Evolutionary conservation across 192 early-diverging fungal species (phyloP), one percentile per base, ranked within the genome.

Genomic region (Gonapodya sp.): DNA sequence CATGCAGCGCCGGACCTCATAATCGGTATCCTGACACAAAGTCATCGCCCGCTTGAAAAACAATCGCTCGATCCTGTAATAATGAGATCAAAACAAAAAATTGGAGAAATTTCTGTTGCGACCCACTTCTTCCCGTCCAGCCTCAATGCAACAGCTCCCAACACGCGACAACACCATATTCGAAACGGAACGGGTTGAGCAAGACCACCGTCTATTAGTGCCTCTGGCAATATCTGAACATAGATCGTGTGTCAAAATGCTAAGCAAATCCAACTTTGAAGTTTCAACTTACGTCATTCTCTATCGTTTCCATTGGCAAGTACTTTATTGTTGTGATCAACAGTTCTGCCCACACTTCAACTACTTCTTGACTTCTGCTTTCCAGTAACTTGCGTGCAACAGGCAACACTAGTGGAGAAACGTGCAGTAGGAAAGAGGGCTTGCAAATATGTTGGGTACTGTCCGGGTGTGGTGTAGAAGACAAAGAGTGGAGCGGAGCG

Each of bases 11-110:
- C 88, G 86, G 1, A 89, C 88, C 83, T 89, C 88, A 36, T 85
- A 86, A 78, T 89, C 88, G 0, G 88, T 89, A 80, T 89, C 88
- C 78, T 89, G 87, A 79, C 88, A 89, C 24, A 89, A 81, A 24
- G 79, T 37, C 35, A 83, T 74, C 18, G 85, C 86, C 79, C 82
- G 85, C 0, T 78, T 84, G 35, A 89, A 83, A n/a, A 86, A 73
- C 31, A 84, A 34, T 36, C 82, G 78, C 36, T 84, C 81, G 16
- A 73, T 78, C 36, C 77, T 81, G 82, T 24, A 36, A 46, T 14
- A 2, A n/a, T 73, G 75, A 85, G 79, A 0, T 1, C 36, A 30
- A 79, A 83, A 8, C 83, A 78, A 32, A 2, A 0, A 30, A 8
- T 33, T 78, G 31, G 2, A 78, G 18, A 32, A 78, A 78, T 73